Evolutionary conservation across 2,329 filamentous ascomycete species (phyloP), one percentile per base, ranked within the genome.

Genomic region (Aspergillus phoenicis): DNA sequence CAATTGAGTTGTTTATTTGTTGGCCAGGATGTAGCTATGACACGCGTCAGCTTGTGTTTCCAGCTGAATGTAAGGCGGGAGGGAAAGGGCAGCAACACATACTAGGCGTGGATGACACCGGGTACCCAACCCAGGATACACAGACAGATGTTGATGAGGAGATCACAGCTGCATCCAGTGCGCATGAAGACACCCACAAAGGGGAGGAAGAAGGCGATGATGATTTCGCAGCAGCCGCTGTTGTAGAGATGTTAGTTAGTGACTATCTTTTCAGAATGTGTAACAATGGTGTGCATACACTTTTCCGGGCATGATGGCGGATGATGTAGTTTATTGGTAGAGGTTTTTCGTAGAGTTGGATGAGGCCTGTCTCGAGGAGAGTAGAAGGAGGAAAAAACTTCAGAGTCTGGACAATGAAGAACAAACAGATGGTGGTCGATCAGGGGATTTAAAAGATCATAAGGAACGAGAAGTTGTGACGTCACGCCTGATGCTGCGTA

Each of bases 181-280:
- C 52, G 52, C 52, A 55, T 55, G 52, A 55, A 55, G 10, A 55
- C 52, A 8, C 52, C 52, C 24, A 55, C 52, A n/a, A 55, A 55
- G 52, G 52, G 52, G 52, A 55, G 52, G 52, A 55, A 55, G 39
- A 55, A 55, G 26, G 52, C 52, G 38, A 55, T 55, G 39, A 55
- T 45, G 39, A 55, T 43, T 45, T 55, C 52, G 39, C 52, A 55
- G 24, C 52, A 55, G 26, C 52, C 52, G 38, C 52, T 55, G 28
- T 22, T 52, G n/a, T 8, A 20, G 17, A 30, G 24, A 8, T 8
- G n/a, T 33, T 33, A 6, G 24, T 55, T 55, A 55, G 52, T 20
- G 20, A 20, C 20, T 20, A 2, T 20, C 20, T 20, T 20, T 20
- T 20, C 20, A 20, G 20, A 13, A 10, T 11, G 52, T 22, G 22